Evolutionary conservation across 2,329 filamentous ascomycete genomes (phyloP).

Genomic region (Claviceps cyperi): DNA sequence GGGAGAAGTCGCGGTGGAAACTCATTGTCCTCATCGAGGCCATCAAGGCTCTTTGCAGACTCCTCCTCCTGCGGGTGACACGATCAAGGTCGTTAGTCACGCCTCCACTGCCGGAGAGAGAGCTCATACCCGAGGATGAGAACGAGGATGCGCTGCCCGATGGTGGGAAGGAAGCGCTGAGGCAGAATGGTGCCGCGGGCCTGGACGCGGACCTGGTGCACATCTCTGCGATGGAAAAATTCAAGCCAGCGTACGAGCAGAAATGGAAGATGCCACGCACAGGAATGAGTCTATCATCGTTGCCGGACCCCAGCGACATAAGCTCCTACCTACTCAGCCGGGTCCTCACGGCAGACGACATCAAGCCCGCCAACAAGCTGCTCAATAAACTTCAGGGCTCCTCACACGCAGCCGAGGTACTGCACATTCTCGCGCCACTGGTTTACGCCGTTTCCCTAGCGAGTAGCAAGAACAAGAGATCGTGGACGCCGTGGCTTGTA

Average conservation of each 20-base stretch:
- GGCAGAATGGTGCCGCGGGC: slow-evolving; percentile 23
- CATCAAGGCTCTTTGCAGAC: slow-evolving; percentile 70
- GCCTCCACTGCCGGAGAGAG: slow-evolving; percentile 74
- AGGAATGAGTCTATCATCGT: slow-evolving; percentile 65
- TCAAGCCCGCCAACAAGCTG: slow-evolving; percentile 78
- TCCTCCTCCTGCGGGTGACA: slow-evolving; percentile 70
- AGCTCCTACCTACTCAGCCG: slow-evolving; percentile 77
- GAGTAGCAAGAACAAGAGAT: slow-evolving; percentile 54
- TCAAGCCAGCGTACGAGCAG: slow-evolving; percentile 28
- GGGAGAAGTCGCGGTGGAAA: slow-evolving; percentile 68
- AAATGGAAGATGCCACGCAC: slow-evolving; percentile 94
- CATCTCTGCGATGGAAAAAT: slow-evolving; percentile 9
- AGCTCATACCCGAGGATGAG: slow-evolving; percentile 51
- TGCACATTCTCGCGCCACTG: slow-evolving; percentile 82
- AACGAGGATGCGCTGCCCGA: slow-evolving; percentile 21
- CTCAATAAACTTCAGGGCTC: slow-evolving; percentile 68
- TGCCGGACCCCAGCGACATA: slow-evolving; percentile 72
- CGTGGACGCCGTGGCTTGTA: slow-evolving; percentile 85
- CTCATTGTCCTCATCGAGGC: slow-evolving; percentile 74
- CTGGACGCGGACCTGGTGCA: slow-evolving; percentile 27
- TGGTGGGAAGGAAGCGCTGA: slow-evolving; percentile 22
- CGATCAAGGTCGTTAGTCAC: slow-evolving; percentile 69
- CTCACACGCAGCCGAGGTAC: slow-evolving; percentile 66
- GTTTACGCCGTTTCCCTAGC: slow-evolving; percentile 75
- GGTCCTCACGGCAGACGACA: slow-evolving; percentile 88